Conservation (phyloP, 2,329 filamentous ascomycete species). For the Diaporthe aspalathi region DNA sequence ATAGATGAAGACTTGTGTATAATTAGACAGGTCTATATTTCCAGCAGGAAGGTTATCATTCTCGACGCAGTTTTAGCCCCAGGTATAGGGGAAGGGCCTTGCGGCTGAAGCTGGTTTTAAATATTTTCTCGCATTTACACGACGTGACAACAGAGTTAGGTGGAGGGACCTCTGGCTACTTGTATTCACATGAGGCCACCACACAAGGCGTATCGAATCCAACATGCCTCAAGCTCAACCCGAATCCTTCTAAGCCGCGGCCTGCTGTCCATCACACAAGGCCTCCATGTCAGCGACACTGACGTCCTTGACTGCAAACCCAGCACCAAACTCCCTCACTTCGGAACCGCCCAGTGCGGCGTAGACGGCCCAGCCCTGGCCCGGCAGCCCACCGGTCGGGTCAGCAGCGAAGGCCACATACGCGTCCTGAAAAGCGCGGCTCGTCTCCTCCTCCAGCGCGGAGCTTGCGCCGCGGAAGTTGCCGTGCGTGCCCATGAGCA, state of each 20-base stretch:
- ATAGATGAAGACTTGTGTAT: no score
- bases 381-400: constrained; percentile 58
- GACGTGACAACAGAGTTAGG: no score
- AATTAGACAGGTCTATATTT: no score
- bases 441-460: constrained; percentile 30
- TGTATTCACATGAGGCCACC: no score
- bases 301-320: constrained; percentile 4
- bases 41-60: no score
- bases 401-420: constrained; percentile 43
- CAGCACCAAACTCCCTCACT: constrained; percentile 7
- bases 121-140: no score
- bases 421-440: constrained; percentile 39
- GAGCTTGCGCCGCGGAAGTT: constrained; percentile 29
- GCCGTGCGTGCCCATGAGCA: constrained; percentile 32
- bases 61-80: no score
- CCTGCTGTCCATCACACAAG: not conserved
- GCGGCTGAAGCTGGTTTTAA: no score
- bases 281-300: constrained; percentile 16
- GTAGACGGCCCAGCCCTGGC: constrained; percentile 38
- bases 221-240: not conserved
- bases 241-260: not conserved
- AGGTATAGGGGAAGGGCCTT: no score
- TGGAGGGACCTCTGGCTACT: no score
- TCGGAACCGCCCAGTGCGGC: not conserved
- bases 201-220: no score